Evolutionary conservation across 257 asterid species (phyloP).

Genomic region (Catharanthus roseus): DNA sequence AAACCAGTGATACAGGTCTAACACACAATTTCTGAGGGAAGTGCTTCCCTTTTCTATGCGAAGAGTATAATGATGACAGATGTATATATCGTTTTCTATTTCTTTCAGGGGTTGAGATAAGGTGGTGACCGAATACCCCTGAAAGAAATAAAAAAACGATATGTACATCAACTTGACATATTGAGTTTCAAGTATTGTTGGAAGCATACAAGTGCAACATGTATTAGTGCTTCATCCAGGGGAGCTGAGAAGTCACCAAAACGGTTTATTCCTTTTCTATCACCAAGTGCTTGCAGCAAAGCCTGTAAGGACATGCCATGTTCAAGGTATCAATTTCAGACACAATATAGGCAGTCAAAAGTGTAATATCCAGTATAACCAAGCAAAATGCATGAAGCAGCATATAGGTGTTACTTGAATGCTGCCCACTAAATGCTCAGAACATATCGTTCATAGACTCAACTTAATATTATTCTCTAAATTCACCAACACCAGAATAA

Average conservation of each 20-base stretch:
- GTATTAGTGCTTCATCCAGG: constrained; percentile 91
- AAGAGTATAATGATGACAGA: too few relatives aligned
- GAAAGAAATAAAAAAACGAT: background rate
- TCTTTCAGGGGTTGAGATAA: background rate
- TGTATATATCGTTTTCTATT: too few relatives aligned
- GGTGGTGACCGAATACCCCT: background rate
- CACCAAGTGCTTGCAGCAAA: constrained; percentile 87
- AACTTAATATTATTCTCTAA: too few relatives aligned
- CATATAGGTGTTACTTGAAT: background rate
- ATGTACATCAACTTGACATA: background rate
- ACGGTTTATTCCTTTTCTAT: constrained; percentile 86
- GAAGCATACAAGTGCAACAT: constrained; percentile 74
- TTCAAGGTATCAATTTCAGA: background rate
- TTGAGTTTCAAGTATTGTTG: background rate
- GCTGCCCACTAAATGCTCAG: background rate
- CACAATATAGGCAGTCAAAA: background rate
- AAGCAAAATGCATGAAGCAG: background rate
- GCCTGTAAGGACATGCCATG: constrained; percentile 42
- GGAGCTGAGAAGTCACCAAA: constrained; percentile 99
- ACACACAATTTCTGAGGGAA: background rate
- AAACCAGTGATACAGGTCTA: background rate
- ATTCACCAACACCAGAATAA: background rate
- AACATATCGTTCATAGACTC: background rate
- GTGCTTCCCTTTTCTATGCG: background rate
- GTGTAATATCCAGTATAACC: background rate